Percentiles rank a stretch among this genome's conserved stretches.
Evolutionary conservation across 768 basidiomycete genomes (phyloP).

Genomic region (Mycena capillaripes): DNA sequence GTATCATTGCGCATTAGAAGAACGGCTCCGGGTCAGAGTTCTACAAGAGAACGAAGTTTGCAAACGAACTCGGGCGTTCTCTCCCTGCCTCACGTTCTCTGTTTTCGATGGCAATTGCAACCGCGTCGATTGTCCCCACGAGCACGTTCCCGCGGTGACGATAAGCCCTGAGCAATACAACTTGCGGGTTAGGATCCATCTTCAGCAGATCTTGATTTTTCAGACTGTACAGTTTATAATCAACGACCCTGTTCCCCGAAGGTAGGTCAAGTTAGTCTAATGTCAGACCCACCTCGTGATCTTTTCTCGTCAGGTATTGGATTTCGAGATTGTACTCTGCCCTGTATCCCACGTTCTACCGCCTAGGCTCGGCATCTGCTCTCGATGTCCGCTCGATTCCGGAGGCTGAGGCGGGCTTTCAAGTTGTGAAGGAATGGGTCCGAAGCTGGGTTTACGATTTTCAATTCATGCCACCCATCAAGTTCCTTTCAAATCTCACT

Average conservation of each 20-base stretch:
- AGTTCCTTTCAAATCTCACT: conserved; percentile 58
- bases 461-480: conserved; percentile 36
- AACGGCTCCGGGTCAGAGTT: conserved; percentile 46
- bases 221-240: conserved; percentile 45
- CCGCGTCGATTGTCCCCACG: conserved; percentile 48
- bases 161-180: conserved; percentile 53
- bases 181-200: conserved; percentile 55
- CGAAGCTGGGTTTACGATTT: conserved; percentile 54
- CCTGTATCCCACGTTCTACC: conserved; percentile 60
- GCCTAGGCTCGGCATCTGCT: conserved; percentile 58
- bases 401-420: conserved; percentile 51
- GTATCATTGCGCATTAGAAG: conserved; percentile 43
- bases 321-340: conserved; percentile 62
- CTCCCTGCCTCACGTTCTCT: conserved; percentile 54
- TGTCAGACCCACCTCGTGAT: not conserved
- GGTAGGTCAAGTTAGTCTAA: conserved; percentile 33
- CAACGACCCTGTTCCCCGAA: conserved; percentile 36
- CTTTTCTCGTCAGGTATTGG: conserved; percentile 54
- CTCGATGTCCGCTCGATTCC: conserved; percentile 55
- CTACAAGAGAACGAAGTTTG: conserved; percentile 50
- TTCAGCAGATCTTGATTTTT: conserved; percentile 65
- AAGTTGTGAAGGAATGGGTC: conserved; percentile 61
- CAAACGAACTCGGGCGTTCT: conserved; percentile 46
- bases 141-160: conserved; percentile 49
- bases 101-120: conserved; percentile 49